Conservation (phyloP, 257 asterid genomes). For the Solanum ahanhuiri region DNA sequence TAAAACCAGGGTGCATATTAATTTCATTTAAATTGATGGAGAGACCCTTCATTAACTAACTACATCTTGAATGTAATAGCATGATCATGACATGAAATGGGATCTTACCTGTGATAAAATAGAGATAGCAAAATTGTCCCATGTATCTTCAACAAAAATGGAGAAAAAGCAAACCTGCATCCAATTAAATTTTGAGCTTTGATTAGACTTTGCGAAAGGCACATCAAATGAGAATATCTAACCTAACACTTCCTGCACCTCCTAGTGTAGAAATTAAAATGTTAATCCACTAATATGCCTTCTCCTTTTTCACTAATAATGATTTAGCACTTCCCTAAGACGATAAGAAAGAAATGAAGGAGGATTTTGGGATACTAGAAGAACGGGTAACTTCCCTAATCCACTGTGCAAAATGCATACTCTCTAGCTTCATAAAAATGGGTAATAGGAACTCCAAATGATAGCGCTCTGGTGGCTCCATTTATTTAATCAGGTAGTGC, state of each 20-base stretch:
- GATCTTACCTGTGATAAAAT: slow-evolving; percentile 54
- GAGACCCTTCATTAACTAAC: background rate
- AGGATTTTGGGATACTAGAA: background rate
- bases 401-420: background rate
- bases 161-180: slow-evolving; percentile 64
- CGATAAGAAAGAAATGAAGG: background rate
- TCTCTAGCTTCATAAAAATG: background rate
- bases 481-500: background rate
- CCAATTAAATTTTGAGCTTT: slow-evolving; percentile 7
- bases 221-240: background rate
- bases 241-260: background rate
- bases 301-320: background rate
- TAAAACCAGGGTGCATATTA: background rate
- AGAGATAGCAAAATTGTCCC: slow-evolving; percentile 60
- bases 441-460: background rate
- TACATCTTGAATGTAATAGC: background rate
- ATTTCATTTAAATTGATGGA: background rate
- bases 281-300: background rate
- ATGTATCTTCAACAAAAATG: slow-evolving; percentile 40
- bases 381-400: background rate
- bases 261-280: background rate
- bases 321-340: background rate
- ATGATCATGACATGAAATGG: background rate
- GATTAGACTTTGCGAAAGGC: background rate
- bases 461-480: background rate